Evolutionary conservation across 129 eudicot species (phyloP).

Genomic region (Cynara cardunculus): DNA sequence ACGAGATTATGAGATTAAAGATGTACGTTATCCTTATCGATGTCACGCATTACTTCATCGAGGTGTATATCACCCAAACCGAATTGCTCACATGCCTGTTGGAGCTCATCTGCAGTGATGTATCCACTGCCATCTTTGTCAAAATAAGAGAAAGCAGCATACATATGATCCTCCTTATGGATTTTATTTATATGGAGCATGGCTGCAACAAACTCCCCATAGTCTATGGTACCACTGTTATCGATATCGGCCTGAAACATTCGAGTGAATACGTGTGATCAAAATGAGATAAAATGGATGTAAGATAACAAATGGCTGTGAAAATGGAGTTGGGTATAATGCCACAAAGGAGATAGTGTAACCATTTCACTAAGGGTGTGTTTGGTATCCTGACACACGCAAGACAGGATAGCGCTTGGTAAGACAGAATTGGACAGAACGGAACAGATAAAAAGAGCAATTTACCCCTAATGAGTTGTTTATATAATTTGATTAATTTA

Average conservation of each 20-base stretch:
- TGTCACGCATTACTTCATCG: slow-evolving; percentile 79
- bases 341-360: neutral
- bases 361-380: neutral
- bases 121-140: slow-evolving; percentile 96
- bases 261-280: neutral
- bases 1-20: neutral
- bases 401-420: too few species aligned
- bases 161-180: slow-evolving; percentile 83
- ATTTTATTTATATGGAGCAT: slow-evolving; percentile 87
- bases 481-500: too few species aligned
- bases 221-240: slow-evolving; percentile 91
- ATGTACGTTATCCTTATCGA: slow-evolving; percentile 74
- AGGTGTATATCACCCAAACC: slow-evolving; percentile 68
- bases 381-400: too few species aligned
- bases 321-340: neutral
- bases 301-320: neutral
- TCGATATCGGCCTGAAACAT: slow-evolving; percentile 83
- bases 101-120: slow-evolving; percentile 88
- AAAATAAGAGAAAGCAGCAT: slow-evolving; percentile 82
- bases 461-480: too few species aligned
- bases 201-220: slow-evolving; percentile 85
- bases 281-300: neutral
- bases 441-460: too few species aligned
- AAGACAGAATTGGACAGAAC: too few species aligned
- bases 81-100: slow-evolving; percentile 76